phyloP scores from a whole-genome alignment of 306 rosid genomes.

The Pyrus bretschneideri region DNA sequence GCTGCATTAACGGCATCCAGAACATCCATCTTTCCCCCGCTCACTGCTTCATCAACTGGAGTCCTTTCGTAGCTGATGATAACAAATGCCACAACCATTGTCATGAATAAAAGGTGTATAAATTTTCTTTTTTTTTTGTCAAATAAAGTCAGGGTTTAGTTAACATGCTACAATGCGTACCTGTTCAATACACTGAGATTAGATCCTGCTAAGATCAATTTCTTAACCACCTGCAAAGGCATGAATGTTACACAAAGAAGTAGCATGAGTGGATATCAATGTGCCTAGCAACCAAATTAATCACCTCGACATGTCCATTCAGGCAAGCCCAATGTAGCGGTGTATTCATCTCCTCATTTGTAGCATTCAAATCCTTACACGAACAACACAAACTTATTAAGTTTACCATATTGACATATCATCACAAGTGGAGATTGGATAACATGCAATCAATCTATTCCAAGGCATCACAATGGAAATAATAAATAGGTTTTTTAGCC shows the following conservation, averaged over 20 bases:
- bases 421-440: neutral
- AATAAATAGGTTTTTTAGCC: too few relatives aligned
- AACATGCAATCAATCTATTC: neutral
- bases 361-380: conserved; percentile 53
- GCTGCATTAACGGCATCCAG: conserved; percentile 73
- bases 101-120: neutral
- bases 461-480: neutral
- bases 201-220: conserved; percentile 80
- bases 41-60: conserved; percentile 87
- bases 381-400: neutral
- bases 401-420: neutral
- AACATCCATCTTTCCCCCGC: conserved; percentile 54
- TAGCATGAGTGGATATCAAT: neutral
- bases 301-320: conserved; percentile 89
- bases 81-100: neutral
- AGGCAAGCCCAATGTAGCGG: conserved; percentile 98
- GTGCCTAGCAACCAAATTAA: neutral
- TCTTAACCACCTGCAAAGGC: conserved; percentile 64
- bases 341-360: conserved; percentile 72
- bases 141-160: neutral
- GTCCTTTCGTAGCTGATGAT: conserved; percentile 67
- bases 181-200: conserved; percentile 59
- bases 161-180: conserved; percentile 19
- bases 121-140: too few relatives aligned
- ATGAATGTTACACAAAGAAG: conserved; percentile 1